Evolutionary conservation across 306 rosid genomes (phyloP).

Genomic region (Sphenostylis stenocarpa): DNA sequence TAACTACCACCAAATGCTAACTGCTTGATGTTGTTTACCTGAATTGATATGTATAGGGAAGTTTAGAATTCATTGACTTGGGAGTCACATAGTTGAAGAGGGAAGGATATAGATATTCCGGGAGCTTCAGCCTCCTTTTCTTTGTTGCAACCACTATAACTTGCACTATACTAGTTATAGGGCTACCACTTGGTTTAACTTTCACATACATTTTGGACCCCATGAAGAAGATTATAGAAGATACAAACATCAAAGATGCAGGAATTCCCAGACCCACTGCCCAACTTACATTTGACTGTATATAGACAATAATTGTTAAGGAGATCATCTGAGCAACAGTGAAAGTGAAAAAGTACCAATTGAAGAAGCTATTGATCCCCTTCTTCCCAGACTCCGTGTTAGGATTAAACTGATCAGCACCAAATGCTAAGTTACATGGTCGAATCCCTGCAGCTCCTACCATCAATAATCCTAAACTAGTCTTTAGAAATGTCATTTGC

Average conservation of each 20-base stretch:
- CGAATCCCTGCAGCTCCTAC: conserved; percentile 77
- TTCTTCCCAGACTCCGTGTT: conserved; percentile 72
- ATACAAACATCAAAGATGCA: conserved; percentile 66
- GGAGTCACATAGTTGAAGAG: conserved; percentile 59
- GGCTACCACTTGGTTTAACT: conserved; percentile 83
- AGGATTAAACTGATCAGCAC: conserved; percentile 84
- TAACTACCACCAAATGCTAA: conserved; percentile 13
- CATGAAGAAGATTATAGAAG: conserved; percentile 65
- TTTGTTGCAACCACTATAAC: conserved; percentile 64
- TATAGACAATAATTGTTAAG: conserved; percentile 62
- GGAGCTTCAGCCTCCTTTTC: conserved; percentile 56
- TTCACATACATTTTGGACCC: conserved; percentile 76
- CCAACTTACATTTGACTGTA: conserved; percentile 81
- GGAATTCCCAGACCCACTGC: conserved; percentile 77
- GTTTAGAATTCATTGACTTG: conserved; percentile 60
- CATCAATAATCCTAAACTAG: conserved; percentile 57
- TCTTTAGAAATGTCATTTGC: conserved; percentile 58
- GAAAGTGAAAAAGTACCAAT: conserved; percentile 73
- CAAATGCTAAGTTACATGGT: conserved; percentile 87
- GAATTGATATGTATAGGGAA: conserved; percentile 69
- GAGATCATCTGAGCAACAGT: conserved; percentile 66
- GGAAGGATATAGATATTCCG: conserved; percentile 53
- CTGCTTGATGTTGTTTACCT: conserved; percentile 45
- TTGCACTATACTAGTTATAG: conserved; percentile 75
- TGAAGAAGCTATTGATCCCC: conserved; percentile 77